phyloP scores from a whole-genome alignment of 1,284 basidiomycete species.

The Somion occarium region DNA sequence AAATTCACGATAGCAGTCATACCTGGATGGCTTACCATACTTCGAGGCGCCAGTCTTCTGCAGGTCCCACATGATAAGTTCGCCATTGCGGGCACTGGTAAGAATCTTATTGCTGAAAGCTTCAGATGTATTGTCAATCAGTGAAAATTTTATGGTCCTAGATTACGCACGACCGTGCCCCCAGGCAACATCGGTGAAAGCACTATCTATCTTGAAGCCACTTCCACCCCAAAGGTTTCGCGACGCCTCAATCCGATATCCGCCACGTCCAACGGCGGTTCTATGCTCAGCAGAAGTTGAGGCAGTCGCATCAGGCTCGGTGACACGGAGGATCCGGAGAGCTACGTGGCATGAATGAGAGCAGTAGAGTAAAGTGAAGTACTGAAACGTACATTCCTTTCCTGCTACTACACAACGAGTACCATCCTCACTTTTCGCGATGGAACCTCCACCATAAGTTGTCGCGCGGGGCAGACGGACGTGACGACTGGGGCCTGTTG shows the following conservation, averaged over 20 bases:
- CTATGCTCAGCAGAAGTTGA: slow-evolving; percentile 40
- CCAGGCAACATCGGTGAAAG: slow-evolving; percentile 80
- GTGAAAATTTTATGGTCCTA: slow-evolving; percentile 1
- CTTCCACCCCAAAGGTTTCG: slow-evolving; percentile 71
- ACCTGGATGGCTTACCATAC: slow-evolving; percentile 53
- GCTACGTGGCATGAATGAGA: slow-evolving; percentile 34
- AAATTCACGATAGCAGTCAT: no score
- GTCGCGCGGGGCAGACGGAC: slow-evolving; percentile 55
- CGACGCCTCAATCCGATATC: slow-evolving; percentile 59
- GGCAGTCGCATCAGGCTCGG: slow-evolving; percentile 34
- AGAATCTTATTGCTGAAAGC: slow-evolving; percentile 76
- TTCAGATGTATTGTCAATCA: slow-evolving; percentile 25
- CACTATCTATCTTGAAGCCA: slow-evolving; percentile 70
- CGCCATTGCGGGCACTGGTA: slow-evolving; percentile 80
- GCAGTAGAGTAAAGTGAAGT: slow-evolving; percentile 4
- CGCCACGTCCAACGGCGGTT: slow-evolving; percentile 48
- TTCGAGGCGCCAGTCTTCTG: slow-evolving; percentile 64
- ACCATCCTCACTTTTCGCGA: slow-evolving; percentile 65
- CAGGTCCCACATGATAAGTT: slow-evolving; percentile 83
- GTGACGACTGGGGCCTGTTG: slow-evolving; percentile 41
- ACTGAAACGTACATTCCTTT: slow-evolving; percentile 55
- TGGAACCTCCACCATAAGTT: slow-evolving; percentile 54
- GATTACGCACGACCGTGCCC: slow-evolving; percentile 63
- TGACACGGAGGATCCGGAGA: slow-evolving; percentile 58
- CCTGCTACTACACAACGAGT: slow-evolving; percentile 65